Base-by-base conservation (phyloP, 352 stramenopile species). In the Phytophthora crassamura region DNA sequence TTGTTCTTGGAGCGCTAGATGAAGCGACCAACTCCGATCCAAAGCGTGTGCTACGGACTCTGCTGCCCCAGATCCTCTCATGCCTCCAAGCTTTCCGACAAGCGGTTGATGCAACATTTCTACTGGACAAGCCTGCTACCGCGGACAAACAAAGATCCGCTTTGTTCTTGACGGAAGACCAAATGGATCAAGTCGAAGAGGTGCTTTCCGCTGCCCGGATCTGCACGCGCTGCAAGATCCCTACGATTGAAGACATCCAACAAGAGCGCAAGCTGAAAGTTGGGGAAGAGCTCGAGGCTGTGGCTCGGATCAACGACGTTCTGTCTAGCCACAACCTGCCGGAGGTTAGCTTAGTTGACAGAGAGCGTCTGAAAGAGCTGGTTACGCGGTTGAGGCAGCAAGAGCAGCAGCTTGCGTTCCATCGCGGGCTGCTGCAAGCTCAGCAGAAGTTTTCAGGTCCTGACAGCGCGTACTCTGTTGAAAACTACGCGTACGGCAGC, bases 401-500 rank as follows among this genome's bases (percentile, higher is more conserved):
- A 46, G 77, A 86, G 28, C 63, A 77, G 52, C 66, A 72, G 15
- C 64, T 75, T 20, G 15, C 18, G 15, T 84, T 86, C 38, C 77
- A 86, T 20, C 55, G 25, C 7, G 49, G 40, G 0, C 52, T 86
- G 9, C 39, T 71, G 5, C 28, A 48, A 45, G 51, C 70, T 1
- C 77, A 84, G 35, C 59, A 64, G 20, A 35, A 67, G 2, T 42
- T 72, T 6, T 55, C 52, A 43, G 33, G 25, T 16, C 25, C 25
- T 32, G 20, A 38, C 46, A 42, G 20, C 18, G 36, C 51, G 14
- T 90, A 90, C 50, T 74, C 74, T 20, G 20, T 45, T 4, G 69
- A 76, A 20, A 87, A 87, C 42, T 90, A 84, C 56, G 78, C 81
- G 5, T 90, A 81, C 48, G 81, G 81, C 15, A 82, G 64, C 58